These are phyloP conservation scores for Fusarium sacchari DNA, from an alignment of 2,329 filamentous ascomycete species.

Conservation along the genomic window DNA sequence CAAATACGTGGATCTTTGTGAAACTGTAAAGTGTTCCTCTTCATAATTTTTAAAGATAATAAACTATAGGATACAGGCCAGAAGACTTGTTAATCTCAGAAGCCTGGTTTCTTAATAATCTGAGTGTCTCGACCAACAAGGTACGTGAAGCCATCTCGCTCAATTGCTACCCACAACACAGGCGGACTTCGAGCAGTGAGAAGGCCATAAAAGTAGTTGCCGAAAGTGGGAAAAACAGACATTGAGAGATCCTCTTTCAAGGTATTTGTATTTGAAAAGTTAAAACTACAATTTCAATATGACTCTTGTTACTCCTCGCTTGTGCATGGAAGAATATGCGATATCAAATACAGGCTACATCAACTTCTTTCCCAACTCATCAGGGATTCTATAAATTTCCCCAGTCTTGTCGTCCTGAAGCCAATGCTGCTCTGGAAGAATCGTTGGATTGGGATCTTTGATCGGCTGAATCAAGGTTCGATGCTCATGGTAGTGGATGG, in stretches of 20 bases:
- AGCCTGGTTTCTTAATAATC: neutral
- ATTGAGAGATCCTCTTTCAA: neutral
- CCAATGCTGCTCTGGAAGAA: constrained; percentile 39
- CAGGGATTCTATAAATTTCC: constrained; percentile 42
- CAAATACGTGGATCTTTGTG: neutral
- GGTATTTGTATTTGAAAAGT: neutral
- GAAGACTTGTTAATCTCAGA: neutral
- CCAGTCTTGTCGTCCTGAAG: constrained; percentile 38
- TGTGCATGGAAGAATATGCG: neutral
- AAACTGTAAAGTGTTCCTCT: neutral
- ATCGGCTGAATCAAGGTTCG: constrained; percentile 38
- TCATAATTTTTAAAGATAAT: too few relatives aligned
- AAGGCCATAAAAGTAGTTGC: neutral
- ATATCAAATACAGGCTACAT: neutral
- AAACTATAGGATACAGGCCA: neutral
- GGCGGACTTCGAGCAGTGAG: neutral
- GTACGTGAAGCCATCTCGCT: neutral
- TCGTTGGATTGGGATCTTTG: constrained; percentile 32
- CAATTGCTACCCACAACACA: neutral
- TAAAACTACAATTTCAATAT: neutral
- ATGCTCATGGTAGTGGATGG: constrained; percentile 41
- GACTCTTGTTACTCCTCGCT: constrained; percentile 2
- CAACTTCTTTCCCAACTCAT: constrained; percentile 28
- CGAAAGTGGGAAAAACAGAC: neutral
- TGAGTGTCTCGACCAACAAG: neutral